Conservation (phyloP, 139 green algal genomes). For the Zygnema cylindricum region DNA sequence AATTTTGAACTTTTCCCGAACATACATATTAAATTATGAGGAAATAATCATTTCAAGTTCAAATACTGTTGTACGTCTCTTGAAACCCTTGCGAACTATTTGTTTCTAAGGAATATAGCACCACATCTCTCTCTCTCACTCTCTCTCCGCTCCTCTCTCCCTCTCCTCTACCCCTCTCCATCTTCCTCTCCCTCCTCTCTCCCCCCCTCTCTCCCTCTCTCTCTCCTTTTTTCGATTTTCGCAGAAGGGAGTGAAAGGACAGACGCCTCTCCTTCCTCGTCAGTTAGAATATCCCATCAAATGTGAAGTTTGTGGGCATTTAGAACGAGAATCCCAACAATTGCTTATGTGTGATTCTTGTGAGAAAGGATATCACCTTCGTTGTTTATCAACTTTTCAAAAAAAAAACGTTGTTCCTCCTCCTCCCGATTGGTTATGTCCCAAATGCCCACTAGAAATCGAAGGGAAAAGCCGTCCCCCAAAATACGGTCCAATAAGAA, state of each 20-base stretch:
- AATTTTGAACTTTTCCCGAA: too few relatives aligned
- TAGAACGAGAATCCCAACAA: background rate
- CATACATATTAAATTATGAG: too few relatives aligned
- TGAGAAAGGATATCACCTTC: slow-evolving; percentile 13
- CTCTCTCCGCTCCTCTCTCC: background rate
- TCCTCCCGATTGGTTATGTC: background rate
- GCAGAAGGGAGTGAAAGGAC: slow-evolving; percentile 14
- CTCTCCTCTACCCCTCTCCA: background rate
- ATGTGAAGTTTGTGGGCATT: background rate
- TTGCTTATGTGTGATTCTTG: slow-evolving; percentile 4
- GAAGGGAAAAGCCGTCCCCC: background rate
- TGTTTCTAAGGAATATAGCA: background rate
- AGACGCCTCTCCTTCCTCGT: background rate
- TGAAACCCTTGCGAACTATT: background rate
- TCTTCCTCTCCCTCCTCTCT: background rate
- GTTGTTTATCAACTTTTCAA: background rate
- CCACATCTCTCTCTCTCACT: background rate
- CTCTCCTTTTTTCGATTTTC: background rate
- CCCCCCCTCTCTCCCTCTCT: background rate
- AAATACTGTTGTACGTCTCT: background rate
- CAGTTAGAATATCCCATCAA: background rate
- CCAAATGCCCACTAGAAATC: background rate
- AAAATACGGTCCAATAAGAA: slow-evolving; percentile 6
- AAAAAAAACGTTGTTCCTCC: background rate
- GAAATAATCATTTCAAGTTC: too few relatives aligned